These are phyloP conservation scores for Monotropa hypopitys DNA, from an alignment of 179 eudicot species.

Conservation along the genomic window DNA sequence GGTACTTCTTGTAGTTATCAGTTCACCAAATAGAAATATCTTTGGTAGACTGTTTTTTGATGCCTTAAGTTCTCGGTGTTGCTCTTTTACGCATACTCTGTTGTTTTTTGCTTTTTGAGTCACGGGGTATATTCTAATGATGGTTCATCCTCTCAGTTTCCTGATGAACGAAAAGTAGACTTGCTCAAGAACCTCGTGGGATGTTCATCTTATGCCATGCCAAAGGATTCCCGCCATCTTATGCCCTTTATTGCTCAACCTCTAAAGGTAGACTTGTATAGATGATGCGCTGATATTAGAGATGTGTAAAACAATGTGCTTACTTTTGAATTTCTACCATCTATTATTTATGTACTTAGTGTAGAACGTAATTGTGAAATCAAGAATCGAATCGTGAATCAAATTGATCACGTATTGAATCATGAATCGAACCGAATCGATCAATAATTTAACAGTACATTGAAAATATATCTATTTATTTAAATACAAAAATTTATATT, in stretches of 20 bases:
- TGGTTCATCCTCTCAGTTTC: constrained; percentile 43
- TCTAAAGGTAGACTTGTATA: constrained; percentile 40
- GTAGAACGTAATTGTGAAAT: no score
- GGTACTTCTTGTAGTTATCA: neutral
- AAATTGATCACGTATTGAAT: no score
- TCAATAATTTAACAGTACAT: no score
- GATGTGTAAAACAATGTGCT: constrained; percentile 58
- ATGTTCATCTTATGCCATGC: constrained; percentile 68
- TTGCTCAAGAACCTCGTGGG: constrained; percentile 90
- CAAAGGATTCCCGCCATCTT: constrained; percentile 75
- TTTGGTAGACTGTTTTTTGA: neutral
- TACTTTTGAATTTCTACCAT: constrained; percentile 80
- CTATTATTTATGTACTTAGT: constrained; percentile 68
- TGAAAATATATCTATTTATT: no score
- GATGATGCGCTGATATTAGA: constrained; percentile 23
- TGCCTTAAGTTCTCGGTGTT: neutral
- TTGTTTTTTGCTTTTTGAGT: neutral
- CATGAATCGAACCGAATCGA: no score
- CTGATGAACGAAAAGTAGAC: constrained; percentile 79
- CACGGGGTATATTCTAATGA: neutral
- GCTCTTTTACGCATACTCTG: neutral
- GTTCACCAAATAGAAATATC: neutral
- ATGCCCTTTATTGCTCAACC: constrained; percentile 76
- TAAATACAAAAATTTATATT: no score
- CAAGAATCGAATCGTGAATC: no score